These are phyloP conservation scores for Chaetothyriales sp. DNA, from an alignment of 2,329 filamentous ascomycete genomes.

Conservation along the genomic window DNA sequence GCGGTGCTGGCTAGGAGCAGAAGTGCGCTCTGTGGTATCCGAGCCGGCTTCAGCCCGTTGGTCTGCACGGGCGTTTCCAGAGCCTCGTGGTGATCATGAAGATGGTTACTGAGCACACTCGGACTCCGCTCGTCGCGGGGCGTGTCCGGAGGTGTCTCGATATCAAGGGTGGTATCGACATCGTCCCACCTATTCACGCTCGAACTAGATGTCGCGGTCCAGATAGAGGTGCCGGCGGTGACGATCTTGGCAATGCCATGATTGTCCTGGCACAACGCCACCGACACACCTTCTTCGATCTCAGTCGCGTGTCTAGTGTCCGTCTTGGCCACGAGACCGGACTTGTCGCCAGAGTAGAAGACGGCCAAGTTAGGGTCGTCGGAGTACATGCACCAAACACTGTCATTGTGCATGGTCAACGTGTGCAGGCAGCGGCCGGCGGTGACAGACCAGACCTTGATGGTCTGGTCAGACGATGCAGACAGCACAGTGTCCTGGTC, in stretches of 20 bases:
- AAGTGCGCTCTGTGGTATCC: conserved; percentile 62
- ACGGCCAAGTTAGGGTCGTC: conserved; percentile 70
- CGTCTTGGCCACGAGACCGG: conserved; percentile 88
- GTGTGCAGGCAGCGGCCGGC: conserved; percentile 95
- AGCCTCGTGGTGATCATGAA: conserved; percentile 1
- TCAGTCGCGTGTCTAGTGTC: conserved; percentile 64
- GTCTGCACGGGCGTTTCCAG: conserved; percentile 12
- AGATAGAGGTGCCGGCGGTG: conserved; percentile 58
- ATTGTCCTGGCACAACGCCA: conserved; percentile 86
- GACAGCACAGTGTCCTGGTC: conserved; percentile 84
- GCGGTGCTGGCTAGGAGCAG: conserved; percentile 74
- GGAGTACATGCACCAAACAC: conserved; percentile 90
- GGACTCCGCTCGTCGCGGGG: conserved; percentile 38
- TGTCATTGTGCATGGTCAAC: conserved; percentile 96
- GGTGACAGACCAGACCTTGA: conserved; percentile 95
- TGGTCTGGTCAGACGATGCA: conserved; percentile 85
- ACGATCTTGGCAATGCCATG: conserved; percentile 49
- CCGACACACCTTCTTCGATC: conserved; percentile 73
- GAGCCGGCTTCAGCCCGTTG: conserved; percentile 28
- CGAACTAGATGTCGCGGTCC: conserved; percentile 79
- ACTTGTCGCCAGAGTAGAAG: conserved; percentile 90
- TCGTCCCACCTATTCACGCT: conserved; percentile 87
- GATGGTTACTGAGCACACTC: conserved; percentile 24
- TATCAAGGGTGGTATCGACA: conserved; percentile 60
- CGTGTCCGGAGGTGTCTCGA: conserved; percentile 42